Evolutionary conservation across 306 rosid species (phyloP), one percentile per base, ranked within the genome.

Genomic region (Prosopis cineraria): DNA sequence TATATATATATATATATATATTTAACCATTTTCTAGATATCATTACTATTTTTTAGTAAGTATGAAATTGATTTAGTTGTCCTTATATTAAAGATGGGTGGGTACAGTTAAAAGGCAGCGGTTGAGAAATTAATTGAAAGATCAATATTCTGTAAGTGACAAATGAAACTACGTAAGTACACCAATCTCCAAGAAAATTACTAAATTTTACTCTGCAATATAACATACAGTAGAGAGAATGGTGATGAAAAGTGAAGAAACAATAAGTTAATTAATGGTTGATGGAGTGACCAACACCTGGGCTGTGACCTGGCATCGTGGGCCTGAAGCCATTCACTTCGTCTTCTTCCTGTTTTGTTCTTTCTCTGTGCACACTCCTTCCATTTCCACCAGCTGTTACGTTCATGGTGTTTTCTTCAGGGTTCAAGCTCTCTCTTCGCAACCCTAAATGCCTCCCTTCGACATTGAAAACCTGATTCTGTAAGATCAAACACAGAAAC

Each of bases 381-480:
- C 52, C 59, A 6, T n/a, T n/a, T n/a, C 3, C 24, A 12, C 43
- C 6, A 53, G 20, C 29, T 19, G 8, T 63, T 1, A 73, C 58
- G 24, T 41, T 47, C 68, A 27, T 25, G 48, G 58, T 27, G 40
- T 48, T 70, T 55, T 70, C 11, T 0, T 16, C 45, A 62, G 56
- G 19, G 41, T 83, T 79, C 75, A 41, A 48, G 64, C 73, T 67
- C 31, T 50, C 52, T 73, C 27, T 48, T 48, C 80, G 70, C 47
- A 40, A 30, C 0, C 66, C 87, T 72, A 86, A 76, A 76, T 79
- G 82, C 84, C 95, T 86, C 11, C 88, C 87, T 47, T 88, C 81
- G 7, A 85, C 87, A 62, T 62, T 22, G 11, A 63, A 12, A 27
- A 68, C 20, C 71, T 85, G 89, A 24, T 82, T 75, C 62, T 58